A percentile compares a stretch with the other conserved stretches of the same genome.
Conservation (phyloP, 2,329 filamentous ascomycete species). For the Beauveria australis region DNA sequence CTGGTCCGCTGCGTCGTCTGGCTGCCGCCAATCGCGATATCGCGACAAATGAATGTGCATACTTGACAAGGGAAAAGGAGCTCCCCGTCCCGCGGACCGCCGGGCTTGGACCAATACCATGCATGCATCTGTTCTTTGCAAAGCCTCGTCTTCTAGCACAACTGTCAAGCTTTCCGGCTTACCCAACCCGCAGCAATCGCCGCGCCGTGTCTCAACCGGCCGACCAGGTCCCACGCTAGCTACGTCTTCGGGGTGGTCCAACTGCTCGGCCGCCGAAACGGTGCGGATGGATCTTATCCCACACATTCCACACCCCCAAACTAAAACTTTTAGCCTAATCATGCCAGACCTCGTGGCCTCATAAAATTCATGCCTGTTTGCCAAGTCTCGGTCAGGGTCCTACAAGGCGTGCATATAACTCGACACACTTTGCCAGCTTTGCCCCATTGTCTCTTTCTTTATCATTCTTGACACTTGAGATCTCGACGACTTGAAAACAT, state of each 20-base stretch:
- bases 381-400: constrained; percentile 1
- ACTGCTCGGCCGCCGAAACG: constrained; percentile 6
- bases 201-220: constrained; percentile 1
- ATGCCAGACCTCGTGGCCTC: constrained; percentile 1
- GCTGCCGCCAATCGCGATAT: not conserved
- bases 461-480: not conserved
- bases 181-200: constrained; percentile 2
- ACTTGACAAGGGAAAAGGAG: not conserved
- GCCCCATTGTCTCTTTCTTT: not conserved
- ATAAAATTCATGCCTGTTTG: not conserved
- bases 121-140: not conserved
- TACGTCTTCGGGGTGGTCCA: constrained; percentile 8
- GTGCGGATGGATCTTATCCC: constrained; percentile 11
- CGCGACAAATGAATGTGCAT: not conserved
- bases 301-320: constrained; percentile 6
- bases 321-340: constrained; percentile 5
- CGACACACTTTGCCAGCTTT: not conserved
- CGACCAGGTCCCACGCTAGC: not conserved
- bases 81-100: not conserved
- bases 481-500: not conserved
- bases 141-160: not conserved
- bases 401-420: constrained; percentile 5
- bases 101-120: not conserved
- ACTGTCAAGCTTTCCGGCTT: not conserved
- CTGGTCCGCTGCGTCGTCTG: not conserved